phyloP scores from a whole-genome alignment of 352 stramenopile genomes.

The Albugo laibachii region DNA sequence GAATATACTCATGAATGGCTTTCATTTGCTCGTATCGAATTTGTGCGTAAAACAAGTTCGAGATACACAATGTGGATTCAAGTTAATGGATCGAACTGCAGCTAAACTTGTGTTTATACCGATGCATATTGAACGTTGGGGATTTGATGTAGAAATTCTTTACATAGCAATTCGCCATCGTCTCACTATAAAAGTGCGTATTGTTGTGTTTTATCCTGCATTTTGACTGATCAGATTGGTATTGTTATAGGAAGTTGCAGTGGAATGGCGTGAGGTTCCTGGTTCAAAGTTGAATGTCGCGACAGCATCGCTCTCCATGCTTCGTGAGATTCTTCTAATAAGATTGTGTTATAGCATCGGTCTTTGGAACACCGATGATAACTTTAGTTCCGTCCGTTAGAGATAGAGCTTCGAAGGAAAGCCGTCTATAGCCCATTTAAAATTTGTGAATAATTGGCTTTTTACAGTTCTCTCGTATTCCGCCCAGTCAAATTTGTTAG shows the following conservation, averaged over 20 bases:
- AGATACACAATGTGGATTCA: constrained; percentile 91
- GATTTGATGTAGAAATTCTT: constrained; percentile 89
- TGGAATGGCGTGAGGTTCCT: constrained; percentile 83
- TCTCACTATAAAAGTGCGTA: constrained; percentile 33
- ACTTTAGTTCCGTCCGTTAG: constrained; percentile 25
- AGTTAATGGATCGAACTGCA: constrained; percentile 80
- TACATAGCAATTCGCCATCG: constrained; percentile 50
- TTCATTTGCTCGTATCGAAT: constrained; percentile 80
- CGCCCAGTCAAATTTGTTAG: no score
- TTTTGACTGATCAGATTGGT: not conserved
- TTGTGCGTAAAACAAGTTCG: constrained; percentile 72
- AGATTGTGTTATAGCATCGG: constrained; percentile 78
- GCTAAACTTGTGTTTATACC: constrained; percentile 70
- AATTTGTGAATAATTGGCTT: constrained; percentile 3
- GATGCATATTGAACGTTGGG: constrained; percentile 89
- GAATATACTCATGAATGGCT: constrained; percentile 85
- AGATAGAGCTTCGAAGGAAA: constrained; percentile 2
- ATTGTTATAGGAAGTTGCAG: constrained; percentile 68
- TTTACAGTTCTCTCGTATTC: no score
- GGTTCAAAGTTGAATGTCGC: constrained; percentile 83
- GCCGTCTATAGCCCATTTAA: constrained; percentile 9
- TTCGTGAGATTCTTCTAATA: constrained; percentile 84
- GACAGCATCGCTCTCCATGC: constrained; percentile 77
- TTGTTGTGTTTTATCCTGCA: not conserved
- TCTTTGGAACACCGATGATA: constrained; percentile 61